Evolutionary conservation across 2,329 filamentous ascomycete species (phyloP).

Genomic region (Diaporthe citri): DNA sequence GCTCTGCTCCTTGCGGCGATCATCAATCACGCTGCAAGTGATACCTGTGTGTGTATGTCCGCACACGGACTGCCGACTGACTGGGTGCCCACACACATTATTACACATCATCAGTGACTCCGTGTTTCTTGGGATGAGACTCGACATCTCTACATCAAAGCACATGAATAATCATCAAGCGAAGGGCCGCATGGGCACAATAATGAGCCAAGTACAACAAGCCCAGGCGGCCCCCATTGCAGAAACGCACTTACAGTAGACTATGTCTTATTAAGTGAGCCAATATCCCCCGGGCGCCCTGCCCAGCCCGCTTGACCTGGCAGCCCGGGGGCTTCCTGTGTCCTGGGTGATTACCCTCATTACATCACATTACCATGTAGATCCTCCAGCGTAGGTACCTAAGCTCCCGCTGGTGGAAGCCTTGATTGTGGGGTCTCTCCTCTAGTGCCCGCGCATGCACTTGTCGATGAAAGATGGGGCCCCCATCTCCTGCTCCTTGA

Average conservation of each 20-base stretch:
- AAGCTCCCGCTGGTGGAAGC: slow-evolving; percentile 6
- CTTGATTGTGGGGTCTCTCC: slow-evolving; percentile 8
- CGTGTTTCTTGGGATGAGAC: slow-evolving; percentile 35
- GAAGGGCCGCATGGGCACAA: not conserved
- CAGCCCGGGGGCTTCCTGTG: not conserved
- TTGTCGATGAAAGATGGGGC: not conserved
- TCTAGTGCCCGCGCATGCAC: slow-evolving; percentile 4
- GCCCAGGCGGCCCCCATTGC: not conserved
- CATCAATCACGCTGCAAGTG: not conserved
- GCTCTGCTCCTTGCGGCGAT: slow-evolving; percentile 25
- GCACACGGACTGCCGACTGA: not conserved
- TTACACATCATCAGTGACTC: not conserved
- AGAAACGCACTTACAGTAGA: not conserved
- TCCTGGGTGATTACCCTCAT: slow-evolving; percentile 21
- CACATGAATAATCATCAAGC: not conserved
- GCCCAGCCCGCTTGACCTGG: not conserved
- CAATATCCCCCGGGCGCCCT: not conserved
- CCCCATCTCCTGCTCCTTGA: slow-evolving; percentile 26
- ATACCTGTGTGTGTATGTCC: not conserved
- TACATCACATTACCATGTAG: slow-evolving; percentile 21
- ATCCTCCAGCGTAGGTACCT: not conserved
- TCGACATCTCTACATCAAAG: slow-evolving; percentile 17
- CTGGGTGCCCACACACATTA: not conserved
- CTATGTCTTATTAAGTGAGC: not conserved
- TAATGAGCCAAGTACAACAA: not conserved